A percentile compares a stretch with the other conserved stretches of the same genome.
phyloP scores from a whole-genome alignment of 306 rosid genomes.

The Oemleria cerasiformis region DNA sequence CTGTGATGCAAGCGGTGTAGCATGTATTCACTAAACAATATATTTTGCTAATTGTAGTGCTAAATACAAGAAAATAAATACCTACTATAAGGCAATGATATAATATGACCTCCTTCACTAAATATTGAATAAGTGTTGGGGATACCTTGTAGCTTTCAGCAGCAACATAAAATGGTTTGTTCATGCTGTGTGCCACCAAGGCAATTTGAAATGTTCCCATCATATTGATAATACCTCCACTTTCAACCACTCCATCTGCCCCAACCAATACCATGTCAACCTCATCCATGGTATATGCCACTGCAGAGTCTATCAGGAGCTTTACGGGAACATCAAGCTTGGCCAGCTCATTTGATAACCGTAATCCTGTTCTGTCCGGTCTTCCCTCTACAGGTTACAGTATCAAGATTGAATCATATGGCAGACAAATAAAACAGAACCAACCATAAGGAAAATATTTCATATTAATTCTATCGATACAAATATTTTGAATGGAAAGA shows the following conservation, averaged over 20 bases:
- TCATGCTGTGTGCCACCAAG: slow-evolving; percentile 81
- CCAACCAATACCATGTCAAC: slow-evolving; percentile 96
- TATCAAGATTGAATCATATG: slow-evolving; percentile 1
- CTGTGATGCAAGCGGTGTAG: neutral
- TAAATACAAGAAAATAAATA: neutral
- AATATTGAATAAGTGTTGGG: neutral
- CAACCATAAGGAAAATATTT: neutral
- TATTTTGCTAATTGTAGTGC: neutral
- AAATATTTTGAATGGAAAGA: neutral
- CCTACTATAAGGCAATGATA: too few species aligned
- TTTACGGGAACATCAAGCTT: slow-evolving; percentile 89
- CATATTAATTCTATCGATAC: neutral
- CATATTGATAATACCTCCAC: slow-evolving; percentile 96
- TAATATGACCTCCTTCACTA: neutral
- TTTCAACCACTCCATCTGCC: slow-evolving; percentile 96
- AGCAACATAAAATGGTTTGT: slow-evolving; percentile 87
- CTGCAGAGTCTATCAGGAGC: slow-evolving; percentile 94
- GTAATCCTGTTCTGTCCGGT: slow-evolving; percentile 80
- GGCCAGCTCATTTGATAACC: slow-evolving; percentile 71
- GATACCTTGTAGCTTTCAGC: slow-evolving; percentile 97
- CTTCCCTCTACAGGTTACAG: slow-evolving; percentile 77
- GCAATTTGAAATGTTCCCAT: slow-evolving; percentile 97
- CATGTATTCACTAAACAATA: too few species aligned
- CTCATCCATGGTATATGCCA: slow-evolving; percentile 93
- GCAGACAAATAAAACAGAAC: slow-evolving; percentile 1